These are phyloP conservation scores for Phellinidium pouzarii DNA, from an alignment of 1,284 basidiomycete genomes.

Conservation along the genomic window DNA sequence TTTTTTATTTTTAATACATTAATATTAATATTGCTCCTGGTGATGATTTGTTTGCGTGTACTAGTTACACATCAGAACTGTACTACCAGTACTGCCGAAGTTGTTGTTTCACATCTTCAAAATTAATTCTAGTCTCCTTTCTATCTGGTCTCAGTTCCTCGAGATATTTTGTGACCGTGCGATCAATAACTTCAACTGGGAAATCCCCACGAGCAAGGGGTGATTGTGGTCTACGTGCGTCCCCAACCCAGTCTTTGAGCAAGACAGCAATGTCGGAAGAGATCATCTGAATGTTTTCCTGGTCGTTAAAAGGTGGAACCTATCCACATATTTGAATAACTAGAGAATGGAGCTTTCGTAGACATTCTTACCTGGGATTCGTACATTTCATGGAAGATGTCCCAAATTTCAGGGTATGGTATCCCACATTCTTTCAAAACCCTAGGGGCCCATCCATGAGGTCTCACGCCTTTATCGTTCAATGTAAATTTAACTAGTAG, in stretches of 20 bases:
- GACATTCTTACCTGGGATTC: constrained; percentile 69
- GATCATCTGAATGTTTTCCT: constrained; percentile 68
- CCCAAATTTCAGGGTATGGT: constrained; percentile 74
- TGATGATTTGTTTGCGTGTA: too few species aligned
- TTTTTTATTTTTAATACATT: too few species aligned
- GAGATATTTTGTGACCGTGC: constrained; percentile 64
- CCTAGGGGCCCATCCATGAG: constrained; percentile 74
- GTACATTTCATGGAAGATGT: constrained; percentile 81
- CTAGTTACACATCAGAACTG: too few species aligned
- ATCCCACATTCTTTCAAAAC: constrained; percentile 73
- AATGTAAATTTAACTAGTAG: constrained; percentile 67
- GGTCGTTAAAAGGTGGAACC: constrained; percentile 80
- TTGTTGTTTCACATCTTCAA: constrained; percentile 63
- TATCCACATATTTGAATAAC: constrained; percentile 26
- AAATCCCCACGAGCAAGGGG: constrained; percentile 51
- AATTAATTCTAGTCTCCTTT: constrained; percentile 51
- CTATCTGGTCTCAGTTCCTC: constrained; percentile 55
- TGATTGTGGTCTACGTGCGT: constrained; percentile 59
- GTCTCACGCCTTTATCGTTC: constrained; percentile 50
- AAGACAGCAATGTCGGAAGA: constrained; percentile 74
- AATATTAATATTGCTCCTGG: too few species aligned
- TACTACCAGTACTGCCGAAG: constrained; percentile 56
- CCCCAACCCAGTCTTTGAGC: constrained; percentile 70
- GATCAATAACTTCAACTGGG: constrained; percentile 68
- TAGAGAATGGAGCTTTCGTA: neutral